These are phyloP conservation scores for Phytopythium oedochilum DNA, from an alignment of 352 stramenopile species.

Conservation along the genomic window DNA sequence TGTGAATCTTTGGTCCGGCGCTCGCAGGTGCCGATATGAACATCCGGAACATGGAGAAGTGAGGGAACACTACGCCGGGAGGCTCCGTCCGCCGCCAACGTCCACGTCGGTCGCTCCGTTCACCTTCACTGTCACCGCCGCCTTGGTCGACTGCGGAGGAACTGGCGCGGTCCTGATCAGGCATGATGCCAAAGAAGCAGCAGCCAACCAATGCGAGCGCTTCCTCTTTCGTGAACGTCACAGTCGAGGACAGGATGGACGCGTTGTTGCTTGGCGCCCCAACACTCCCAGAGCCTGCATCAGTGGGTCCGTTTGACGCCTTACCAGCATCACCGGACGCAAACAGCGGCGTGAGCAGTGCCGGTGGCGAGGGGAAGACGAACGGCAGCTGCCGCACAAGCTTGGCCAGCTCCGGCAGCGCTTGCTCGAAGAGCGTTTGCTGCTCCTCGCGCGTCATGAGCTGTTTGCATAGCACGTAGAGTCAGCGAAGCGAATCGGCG, in stretches of 20 bases:
- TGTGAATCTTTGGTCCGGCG: constrained; percentile 47
- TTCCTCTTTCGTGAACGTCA: constrained; percentile 41
- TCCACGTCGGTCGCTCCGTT: background rate
- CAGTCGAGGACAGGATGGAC: constrained; percentile 10
- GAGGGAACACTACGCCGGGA: constrained; percentile 34
- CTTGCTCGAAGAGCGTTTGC: constrained; percentile 26
- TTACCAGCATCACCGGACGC: background rate
- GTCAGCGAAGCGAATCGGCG: background rate
- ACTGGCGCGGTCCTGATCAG: constrained; percentile 26
- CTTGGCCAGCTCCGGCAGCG: constrained; percentile 45
- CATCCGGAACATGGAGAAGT: constrained; percentile 44
- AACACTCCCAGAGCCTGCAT: background rate
- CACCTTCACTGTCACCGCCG: background rate
- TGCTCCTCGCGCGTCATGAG: constrained; percentile 29
- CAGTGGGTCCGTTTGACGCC: background rate
- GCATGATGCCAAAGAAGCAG: constrained; percentile 66
- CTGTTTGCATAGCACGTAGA: constrained; percentile 10
- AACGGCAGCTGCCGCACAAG: constrained; percentile 46
- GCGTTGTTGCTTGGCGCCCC: background rate
- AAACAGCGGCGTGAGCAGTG: constrained; percentile 30
- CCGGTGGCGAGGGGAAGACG: constrained; percentile 31
- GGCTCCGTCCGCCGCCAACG: background rate
- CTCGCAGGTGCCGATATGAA: constrained; percentile 20
- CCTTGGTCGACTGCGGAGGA: background rate
- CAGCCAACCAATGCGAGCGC: constrained; percentile 38